A percentile compares a stretch with the other conserved stretches of the same genome.
phyloP scores from a whole-genome alignment of 1,139 yeast species.

The Blastobotrys buckinghamii region DNA sequence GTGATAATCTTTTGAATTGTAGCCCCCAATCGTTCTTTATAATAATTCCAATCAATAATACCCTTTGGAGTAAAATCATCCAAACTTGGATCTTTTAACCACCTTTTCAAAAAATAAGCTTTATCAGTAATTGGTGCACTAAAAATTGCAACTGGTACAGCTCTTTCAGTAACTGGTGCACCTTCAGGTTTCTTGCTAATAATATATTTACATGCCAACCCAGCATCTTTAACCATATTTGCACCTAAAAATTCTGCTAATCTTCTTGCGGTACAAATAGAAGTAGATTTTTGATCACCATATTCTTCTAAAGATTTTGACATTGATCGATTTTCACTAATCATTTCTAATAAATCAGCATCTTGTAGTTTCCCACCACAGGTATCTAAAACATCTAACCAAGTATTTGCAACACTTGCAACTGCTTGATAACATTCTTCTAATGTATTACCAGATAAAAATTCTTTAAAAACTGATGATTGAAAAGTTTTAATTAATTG shows the following conservation, averaged over 20 bases:
- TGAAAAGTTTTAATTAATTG: constrained; percentile 93
- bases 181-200: constrained; percentile 79
- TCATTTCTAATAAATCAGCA: constrained; percentile 87
- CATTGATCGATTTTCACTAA: constrained; percentile 97
- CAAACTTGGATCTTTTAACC: constrained; percentile 77
- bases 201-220: constrained; percentile 91
- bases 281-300: constrained; percentile 85
- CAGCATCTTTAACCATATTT: constrained; percentile 95
- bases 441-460: constrained; percentile 75
- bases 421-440: constrained; percentile 84
- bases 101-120: constrained; percentile 64
- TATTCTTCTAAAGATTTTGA: constrained; percentile 86
- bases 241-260: constrained; percentile 95
- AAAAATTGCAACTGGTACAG: constrained; percentile 93
- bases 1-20: constrained; percentile 93
- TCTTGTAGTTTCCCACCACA: constrained; percentile 86
- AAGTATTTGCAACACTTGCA: constrained; percentile 87
- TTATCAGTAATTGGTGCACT: constrained; percentile 67
- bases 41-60: constrained; percentile 91
- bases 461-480: constrained; percentile 86
- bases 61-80: constrained; percentile 84
- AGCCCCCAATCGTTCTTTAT: constrained; percentile 84
- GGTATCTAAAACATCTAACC: constrained; percentile 91
- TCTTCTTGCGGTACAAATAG: constrained; percentile 90
- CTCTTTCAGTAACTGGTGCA: constrained; percentile 93